These are phyloP conservation scores for Solanum pimpinellifolium DNA, from an alignment of 257 asterid genomes.

Conservation along the genomic window DNA sequence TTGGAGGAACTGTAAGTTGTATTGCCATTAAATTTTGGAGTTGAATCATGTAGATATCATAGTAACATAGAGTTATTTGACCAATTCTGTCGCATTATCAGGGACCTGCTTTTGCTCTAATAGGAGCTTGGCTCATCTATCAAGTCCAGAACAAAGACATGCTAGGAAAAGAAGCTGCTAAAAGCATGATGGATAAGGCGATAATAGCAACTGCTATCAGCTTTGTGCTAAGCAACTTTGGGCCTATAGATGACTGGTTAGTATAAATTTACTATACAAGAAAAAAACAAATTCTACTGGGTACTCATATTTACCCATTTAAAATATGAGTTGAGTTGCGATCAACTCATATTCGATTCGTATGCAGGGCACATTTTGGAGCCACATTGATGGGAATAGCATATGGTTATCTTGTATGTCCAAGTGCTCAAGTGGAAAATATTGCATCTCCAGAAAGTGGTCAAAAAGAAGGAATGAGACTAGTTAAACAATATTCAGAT, in stretches of 20 bases:
- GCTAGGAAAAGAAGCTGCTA: conserved; percentile 25
- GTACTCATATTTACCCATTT: no score
- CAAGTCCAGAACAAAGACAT: conserved; percentile 51
- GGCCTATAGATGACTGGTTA: conserved; percentile 81
- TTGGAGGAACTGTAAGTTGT: conserved; percentile 67
- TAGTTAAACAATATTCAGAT: conserved; percentile 34
- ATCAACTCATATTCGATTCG: neutral
- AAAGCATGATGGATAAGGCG: conserved; percentile 42
- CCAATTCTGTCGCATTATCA: conserved; percentile 10
- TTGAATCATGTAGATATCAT: neutral
- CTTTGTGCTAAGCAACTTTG: conserved; percentile 48
- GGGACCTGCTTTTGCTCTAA: conserved; percentile 74
- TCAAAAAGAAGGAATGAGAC: conserved; percentile 37
- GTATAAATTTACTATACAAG: neutral
- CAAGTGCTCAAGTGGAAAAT: conserved; percentile 44
- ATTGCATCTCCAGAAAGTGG: conserved; percentile 26
- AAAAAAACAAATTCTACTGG: neutral
- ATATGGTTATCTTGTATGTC: conserved; percentile 50
- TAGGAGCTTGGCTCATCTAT: conserved; percentile 75
- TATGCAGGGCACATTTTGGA: conserved; percentile 63
- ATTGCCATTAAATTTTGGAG: neutral
- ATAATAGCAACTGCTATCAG: conserved; percentile 42
- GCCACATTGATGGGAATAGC: conserved; percentile 53
- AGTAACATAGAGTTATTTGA: neutral
- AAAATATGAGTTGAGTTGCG: no score